Evolutionary conservation across 805 yeast species (phyloP).

Genomic region (Aciculoconidium aculeatum): DNA sequence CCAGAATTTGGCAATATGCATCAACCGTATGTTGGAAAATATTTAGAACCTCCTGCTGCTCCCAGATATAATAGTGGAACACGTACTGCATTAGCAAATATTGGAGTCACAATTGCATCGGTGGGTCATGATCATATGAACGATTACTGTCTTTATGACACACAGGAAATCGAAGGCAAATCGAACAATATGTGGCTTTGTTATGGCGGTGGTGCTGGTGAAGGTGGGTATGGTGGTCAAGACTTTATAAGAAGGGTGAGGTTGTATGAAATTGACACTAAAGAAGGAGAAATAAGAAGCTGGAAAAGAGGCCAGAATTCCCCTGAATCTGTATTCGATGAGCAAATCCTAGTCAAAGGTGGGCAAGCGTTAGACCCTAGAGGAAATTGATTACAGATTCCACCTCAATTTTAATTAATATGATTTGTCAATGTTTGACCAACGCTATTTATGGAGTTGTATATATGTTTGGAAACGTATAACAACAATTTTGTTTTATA

Average conservation of each 20-base stretch:
- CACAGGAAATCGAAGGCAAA: constrained; percentile 19
- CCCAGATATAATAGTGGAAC: constrained; percentile 69
- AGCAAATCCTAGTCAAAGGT: constrained; percentile 42
- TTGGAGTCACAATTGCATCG: constrained; percentile 68
- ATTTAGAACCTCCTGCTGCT: constrained; percentile 72
- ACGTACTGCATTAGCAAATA: constrained; percentile 47
- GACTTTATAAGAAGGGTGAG: constrained; percentile 80
- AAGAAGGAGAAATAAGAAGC: constrained; percentile 42
- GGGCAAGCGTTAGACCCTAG: too few relatives aligned
- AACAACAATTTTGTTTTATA: too few relatives aligned
- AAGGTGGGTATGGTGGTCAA: constrained; percentile 95
- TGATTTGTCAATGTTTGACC: too few relatives aligned
- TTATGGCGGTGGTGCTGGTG: constrained; percentile 91
- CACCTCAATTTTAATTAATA: too few relatives aligned
- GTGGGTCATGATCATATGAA: constrained; percentile 97
- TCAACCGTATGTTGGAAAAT: constrained; percentile 51
- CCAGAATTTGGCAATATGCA: constrained; percentile 66
- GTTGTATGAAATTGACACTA: constrained; percentile 58
- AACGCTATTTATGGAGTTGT: too few relatives aligned
- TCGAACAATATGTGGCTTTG: constrained; percentile 67
- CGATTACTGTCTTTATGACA: constrained; percentile 74
- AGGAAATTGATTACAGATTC: too few relatives aligned
- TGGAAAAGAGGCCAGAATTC: constrained; percentile 71
- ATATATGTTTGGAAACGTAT: too few relatives aligned
- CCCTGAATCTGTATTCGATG: constrained; percentile 44